Base-by-base conservation (phyloP, 257 asterid genomes). In the Coffea eugenioides region DNA sequence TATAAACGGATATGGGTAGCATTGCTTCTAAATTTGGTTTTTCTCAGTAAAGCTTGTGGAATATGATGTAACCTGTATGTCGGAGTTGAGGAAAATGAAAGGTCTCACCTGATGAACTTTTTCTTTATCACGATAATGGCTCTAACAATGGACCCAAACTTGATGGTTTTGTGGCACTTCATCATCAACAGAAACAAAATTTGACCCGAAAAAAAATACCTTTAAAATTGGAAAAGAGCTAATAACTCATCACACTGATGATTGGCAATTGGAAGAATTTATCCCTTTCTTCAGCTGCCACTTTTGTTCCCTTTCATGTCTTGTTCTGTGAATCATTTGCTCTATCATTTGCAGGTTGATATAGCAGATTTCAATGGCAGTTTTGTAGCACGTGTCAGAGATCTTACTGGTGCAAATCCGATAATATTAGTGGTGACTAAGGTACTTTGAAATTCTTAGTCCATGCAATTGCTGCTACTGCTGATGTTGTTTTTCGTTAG, bases 321-420 rank as follows among this genome's bases (percentile, higher is more conserved):
- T 27, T 13, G 21, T 52, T 31, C 20, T 80, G 57, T 39, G 0
- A 4, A 2, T 76, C 69, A 62, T 61, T 56, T 45, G 9, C 41
- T 71, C 75, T 72, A 36, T 61, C 41, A 13, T 77, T 16, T 85
- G 79, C 82, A 96, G 99, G 99, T 96, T 85, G 99, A 96, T 85
- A 86, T 95, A 83, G 97, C 92, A 87, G 99, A 95, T 89, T 95
- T 95, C 90, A 95, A 90, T 77, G 98, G 99, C 80, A 95, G 98
- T 78, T 95, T 93, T 81, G 84, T 95, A 88, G 89, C 92, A 36
- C 98, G 90, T 78, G 83, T 95, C 69, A 97, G 99, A 68, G 99
- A 94, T 85, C 88, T 90, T 79, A 97, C 91, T 48, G 98, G 99
- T 87, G 90, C 98, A 69, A 96, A 96, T 88, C 99, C 99, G 41